Percentiles rank a stretch among this genome's conserved stretches.
phyloP scores from a whole-genome alignment of 2,329 filamentous ascomycete species.

The Trichoderma citrinoviride region DNA sequence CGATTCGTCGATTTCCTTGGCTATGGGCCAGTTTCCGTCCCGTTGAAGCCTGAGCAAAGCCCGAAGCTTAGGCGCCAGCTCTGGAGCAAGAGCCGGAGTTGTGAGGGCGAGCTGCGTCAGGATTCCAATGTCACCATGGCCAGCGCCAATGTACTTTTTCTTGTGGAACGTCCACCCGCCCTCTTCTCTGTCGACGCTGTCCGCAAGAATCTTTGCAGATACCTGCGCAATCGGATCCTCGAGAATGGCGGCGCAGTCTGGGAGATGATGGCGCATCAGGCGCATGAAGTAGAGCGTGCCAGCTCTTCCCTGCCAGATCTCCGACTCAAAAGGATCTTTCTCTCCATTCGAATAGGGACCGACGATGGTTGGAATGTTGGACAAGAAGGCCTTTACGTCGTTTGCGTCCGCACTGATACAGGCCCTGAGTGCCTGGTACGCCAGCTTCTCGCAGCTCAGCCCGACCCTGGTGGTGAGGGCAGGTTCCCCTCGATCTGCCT shows the following conservation, averaged over 20 bases:
- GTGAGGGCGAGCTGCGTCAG: slow-evolving; percentile 66
- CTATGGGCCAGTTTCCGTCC: slow-evolving; percentile 60
- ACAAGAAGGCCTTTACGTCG: slow-evolving; percentile 42
- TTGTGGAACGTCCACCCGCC: slow-evolving; percentile 62
- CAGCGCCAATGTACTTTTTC: slow-evolving; percentile 62
- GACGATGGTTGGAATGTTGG: slow-evolving; percentile 38
- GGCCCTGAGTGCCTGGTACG: slow-evolving; percentile 45
- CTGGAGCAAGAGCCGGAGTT: slow-evolving; percentile 51
- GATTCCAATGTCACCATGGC: slow-evolving; percentile 67
- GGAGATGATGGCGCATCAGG: slow-evolving; percentile 57
- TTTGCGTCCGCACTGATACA: slow-evolving; percentile 41
- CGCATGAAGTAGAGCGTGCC: slow-evolving; percentile 67
- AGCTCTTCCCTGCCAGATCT: slow-evolving; percentile 65
- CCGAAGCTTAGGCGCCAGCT: slow-evolving; percentile 52
- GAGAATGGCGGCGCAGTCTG: slow-evolving; percentile 46
- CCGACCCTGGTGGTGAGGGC: slow-evolving; percentile 48
- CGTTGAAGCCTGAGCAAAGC: slow-evolving; percentile 59
- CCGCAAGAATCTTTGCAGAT: slow-evolving; percentile 57
- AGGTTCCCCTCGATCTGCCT: slow-evolving; percentile 36
- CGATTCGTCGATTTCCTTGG: slow-evolving; percentile 39
- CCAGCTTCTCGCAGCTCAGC: slow-evolving; percentile 48
- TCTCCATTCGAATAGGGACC: slow-evolving; percentile 27
- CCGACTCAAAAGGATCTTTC: slow-evolving; percentile 50
- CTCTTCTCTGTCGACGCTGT: slow-evolving; percentile 38
- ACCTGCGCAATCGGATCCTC: slow-evolving; percentile 56